Conservation (phyloP, 2,329 filamentous ascomycete species). For the Alternaria sp. region DNA sequence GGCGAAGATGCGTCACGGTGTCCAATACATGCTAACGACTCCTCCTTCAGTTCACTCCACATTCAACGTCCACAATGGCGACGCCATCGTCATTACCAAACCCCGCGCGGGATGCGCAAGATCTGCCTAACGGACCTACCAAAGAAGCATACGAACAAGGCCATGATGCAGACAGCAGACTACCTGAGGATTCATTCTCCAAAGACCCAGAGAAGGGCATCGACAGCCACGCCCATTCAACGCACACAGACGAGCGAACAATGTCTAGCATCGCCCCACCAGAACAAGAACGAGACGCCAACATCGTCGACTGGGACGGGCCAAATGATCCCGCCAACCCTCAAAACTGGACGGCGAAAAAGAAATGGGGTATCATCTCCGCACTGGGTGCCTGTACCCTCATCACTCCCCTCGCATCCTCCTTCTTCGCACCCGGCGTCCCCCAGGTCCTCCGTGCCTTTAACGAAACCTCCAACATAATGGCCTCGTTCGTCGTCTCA, state of each 20-base stretch:
- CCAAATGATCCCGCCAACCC: constrained; percentile 49
- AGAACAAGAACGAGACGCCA: constrained; percentile 26
- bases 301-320: constrained; percentile 45
- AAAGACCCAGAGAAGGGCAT: constrained; percentile 38
- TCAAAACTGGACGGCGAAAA: constrained; percentile 45
- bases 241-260: constrained; percentile 33
- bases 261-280: constrained; percentile 17
- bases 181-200: constrained; percentile 13
- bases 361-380: constrained; percentile 47
- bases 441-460: constrained; percentile 53
- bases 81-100: constrained; percentile 26
- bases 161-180: constrained; percentile 32
- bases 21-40: constrained; percentile 6
- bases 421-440: constrained; percentile 65
- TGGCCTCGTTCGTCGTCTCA: constrained; percentile 47
- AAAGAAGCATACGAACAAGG: constrained; percentile 34
- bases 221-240: constrained; percentile 29
- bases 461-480: constrained; percentile 34
- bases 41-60: not conserved
- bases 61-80: constrained; percentile 25
- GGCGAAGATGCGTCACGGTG: not conserved
- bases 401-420: constrained; percentile 48
- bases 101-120: constrained; percentile 22
- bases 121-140: constrained; percentile 26
- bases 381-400: constrained; percentile 45